Evolutionary conservation across 2,329 filamentous ascomycete genomes (phyloP), one percentile per base, ranked within the genome.

Genomic region (Madurella fahalii): DNA sequence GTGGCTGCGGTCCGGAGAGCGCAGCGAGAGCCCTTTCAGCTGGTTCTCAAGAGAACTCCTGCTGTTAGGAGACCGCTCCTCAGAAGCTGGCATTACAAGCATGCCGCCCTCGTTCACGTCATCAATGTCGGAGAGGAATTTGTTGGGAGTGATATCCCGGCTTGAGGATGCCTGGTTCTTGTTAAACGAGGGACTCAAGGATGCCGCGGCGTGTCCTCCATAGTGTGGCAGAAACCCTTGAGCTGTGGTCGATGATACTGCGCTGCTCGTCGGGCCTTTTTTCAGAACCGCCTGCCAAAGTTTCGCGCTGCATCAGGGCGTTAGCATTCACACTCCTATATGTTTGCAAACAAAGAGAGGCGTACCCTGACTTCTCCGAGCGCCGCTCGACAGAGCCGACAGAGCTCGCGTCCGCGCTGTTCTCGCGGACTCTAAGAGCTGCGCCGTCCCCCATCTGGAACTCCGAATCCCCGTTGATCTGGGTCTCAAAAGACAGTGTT

Each of bases 151-250:
- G 13, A 42, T 17, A 7, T 58, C 61, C 17, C 57, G 47, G 20
- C 42, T 49, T 11, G 58, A 58, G 9, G 62, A 61, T 16, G 15
- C 37, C 43, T 58, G 50, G 4, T 61, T 63, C 37, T 60, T 64
- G 46, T 43, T 62, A 13, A 66, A 34, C 5, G 64, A 61, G 1
- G 66, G 65, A 39, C 60, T 65, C 17, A 69, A 54, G 20, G 66
- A 67, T 25, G 78, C 77, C 9, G 78, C 76, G 18, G 79, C 79
- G 61, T 81, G 70, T 16, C 79, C 78, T 9, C 71, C 66, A 53
- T 79, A 81, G 32, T 80, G 77, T 15, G 79, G 80, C 44, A 83
- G 67, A 42, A 77, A 73, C n/a, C 78, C 80, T 30, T 76, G 78
- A 8, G 76, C 79, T 12, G 78, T 82, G 43, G 75, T 77, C 3